phyloP scores from a whole-genome alignment of 2,329 filamentous ascomycete genomes.

The Aspergillus sp. region DNA sequence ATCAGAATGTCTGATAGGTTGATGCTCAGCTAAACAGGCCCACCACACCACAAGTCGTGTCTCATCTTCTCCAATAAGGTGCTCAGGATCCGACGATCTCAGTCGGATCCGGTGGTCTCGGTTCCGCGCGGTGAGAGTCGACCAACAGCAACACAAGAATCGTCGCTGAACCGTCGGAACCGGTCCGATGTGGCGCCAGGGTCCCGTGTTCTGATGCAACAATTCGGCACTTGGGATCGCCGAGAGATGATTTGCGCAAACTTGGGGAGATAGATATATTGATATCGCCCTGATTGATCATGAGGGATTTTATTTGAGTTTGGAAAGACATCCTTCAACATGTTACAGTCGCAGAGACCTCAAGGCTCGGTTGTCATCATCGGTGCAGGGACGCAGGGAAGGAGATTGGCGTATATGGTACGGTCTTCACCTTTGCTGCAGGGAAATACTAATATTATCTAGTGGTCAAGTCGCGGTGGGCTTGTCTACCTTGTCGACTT shows the following conservation, averaged over 20 bases:
- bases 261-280: neutral
- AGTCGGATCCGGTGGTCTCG: neutral
- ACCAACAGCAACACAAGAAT: neutral
- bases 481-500: conserved; percentile 15
- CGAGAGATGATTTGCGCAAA: neutral
- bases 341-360: neutral
- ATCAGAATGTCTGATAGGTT: neutral
- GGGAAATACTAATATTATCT: neutral
- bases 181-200: neutral
- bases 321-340: neutral
- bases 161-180: neutral
- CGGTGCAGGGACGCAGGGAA: conserved; percentile 15
- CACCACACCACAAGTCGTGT: neutral
- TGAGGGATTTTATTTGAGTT: neutral
- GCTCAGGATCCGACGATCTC: neutral
- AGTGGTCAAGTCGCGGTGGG: conserved; percentile 16
- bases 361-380: neutral
- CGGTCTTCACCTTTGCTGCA: neutral
- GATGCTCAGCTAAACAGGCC: neutral
- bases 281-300: neutral
- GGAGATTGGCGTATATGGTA: conserved; percentile 17
- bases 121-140: neutral
- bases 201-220: neutral
- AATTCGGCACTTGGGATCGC: neutral
- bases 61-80: neutral